Percentiles rank a stretch among this genome's conserved stretches.
phyloP scores from a whole-genome alignment of 306 rosid species.

The Lathyrus aphaca region DNA sequence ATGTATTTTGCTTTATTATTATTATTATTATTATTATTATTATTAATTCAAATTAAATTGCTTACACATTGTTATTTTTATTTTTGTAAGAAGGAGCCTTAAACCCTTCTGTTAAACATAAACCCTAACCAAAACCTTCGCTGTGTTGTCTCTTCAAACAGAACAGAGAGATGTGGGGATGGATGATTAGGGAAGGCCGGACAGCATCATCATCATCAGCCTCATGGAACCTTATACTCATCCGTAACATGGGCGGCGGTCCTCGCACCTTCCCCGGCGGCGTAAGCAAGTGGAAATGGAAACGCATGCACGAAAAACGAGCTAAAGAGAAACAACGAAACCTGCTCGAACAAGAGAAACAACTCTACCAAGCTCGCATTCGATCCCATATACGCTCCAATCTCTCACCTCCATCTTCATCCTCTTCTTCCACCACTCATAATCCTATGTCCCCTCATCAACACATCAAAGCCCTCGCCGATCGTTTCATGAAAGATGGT shows the following conservation, averaged over 20 bases:
- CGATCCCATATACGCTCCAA: conserved; percentile 81
- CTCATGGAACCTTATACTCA: conserved; percentile 40
- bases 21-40: too few species aligned
- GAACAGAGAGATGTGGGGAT: conserved; percentile 53
- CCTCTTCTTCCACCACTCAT: conserved; percentile 44
- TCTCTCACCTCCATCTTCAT: conserved; percentile 50
- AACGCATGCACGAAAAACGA: conserved; percentile 94
- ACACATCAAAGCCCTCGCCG: conserved; percentile 74
- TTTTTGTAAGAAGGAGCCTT: background rate
- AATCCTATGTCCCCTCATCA: conserved; percentile 62
- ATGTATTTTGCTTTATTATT: too few species aligned
- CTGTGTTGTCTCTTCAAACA: background rate
- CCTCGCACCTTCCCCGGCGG: conserved; percentile 95
- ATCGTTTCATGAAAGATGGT: conserved; percentile 77
- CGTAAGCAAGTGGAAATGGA: conserved; percentile 93
- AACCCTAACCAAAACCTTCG: background rate
- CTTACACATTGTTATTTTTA: too few species aligned
- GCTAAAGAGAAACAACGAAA: conserved; percentile 72
- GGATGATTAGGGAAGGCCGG: conserved; percentile 48
- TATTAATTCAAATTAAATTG: too few species aligned
- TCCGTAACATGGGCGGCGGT: conserved; percentile 89
- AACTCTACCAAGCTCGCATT: conserved; percentile 81
- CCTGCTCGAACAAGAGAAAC: conserved; percentile 79
- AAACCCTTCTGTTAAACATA: background rate
- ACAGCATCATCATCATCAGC: conserved; percentile 45